Base-by-base conservation (phyloP, 768 basidiomycete species). In the Cantharellus anzutake region DNA sequence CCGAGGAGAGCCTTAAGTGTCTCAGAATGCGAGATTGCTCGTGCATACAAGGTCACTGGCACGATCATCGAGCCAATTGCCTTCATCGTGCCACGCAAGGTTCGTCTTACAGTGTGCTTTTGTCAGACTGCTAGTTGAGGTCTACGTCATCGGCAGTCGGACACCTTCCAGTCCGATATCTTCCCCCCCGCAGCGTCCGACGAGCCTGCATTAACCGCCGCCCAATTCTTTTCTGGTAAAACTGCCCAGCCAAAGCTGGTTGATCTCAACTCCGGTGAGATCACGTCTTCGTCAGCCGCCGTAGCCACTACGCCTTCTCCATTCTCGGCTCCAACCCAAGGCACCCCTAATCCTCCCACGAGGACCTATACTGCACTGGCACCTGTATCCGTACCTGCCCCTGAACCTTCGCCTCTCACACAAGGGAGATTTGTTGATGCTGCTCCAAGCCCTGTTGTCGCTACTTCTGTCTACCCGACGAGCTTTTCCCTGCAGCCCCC, bases 111-210 rank as follows among this genome's bases (percentile, higher is more conserved):
- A 41, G 16, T 41, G 2, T 39, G 4, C 57, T 42, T 29, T 57
- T 29, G 37, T 16, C 4, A n/a, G 37, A 3, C 40, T 40, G 40
- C 37, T 60, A 51, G 40, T 56, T 53, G 58, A 53, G 51, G 62
- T 35, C 61, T 48, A 38, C n/a, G 63, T 42, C 42, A 42, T 4
- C 42, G 29, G 2, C 68, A 91, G 87, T 79, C 92, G 42, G 92
- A 98, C 60, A 81, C 83, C 3, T 98, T 97, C 87, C 94, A 98
- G 71, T 83, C 90, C 11, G 94, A 97, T 70, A 94, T 98, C 70
- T 98, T 81, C 76, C 94, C 96, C 3, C 87, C 89, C 4, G 94
- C 91, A 0, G 82, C 82, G 0, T 88, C 90, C 3, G 70, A 76
- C 60, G 86, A 93, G 66, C 79, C 91, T 14, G 80, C 88, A 3